A percentile compares a stretch with the other conserved stretches of the same genome.
Evolutionary conservation across 2,329 filamentous ascomycete genomes (phyloP).

Genomic region (Alternaria gansuensis): DNA sequence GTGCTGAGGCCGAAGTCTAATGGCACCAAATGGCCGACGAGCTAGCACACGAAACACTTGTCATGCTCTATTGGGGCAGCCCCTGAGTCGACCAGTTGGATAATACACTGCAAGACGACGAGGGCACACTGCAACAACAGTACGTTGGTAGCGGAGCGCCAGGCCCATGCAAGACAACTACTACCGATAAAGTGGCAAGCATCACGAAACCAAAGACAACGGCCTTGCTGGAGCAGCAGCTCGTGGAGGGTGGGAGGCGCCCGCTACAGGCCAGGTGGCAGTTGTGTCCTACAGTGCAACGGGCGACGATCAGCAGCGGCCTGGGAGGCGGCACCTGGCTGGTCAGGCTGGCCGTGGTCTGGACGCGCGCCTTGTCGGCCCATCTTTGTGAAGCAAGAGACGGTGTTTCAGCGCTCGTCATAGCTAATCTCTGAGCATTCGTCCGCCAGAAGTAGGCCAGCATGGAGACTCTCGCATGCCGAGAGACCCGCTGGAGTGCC

Average conservation of each 20-base stretch:
- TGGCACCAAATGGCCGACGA: constrained; percentile 23
- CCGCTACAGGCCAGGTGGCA: constrained; percentile 43
- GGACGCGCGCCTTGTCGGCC: constrained; percentile 14
- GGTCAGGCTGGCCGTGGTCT: constrained; percentile 14
- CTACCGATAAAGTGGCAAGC: constrained; percentile 24
- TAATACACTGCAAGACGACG: constrained; percentile 13
- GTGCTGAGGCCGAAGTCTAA: constrained; percentile 31
- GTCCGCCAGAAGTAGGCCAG: neutral
- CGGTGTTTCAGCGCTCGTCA: constrained; percentile 35
- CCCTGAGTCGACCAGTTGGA: constrained; percentile 36
- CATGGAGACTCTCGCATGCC: neutral
- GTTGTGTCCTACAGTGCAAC: constrained; percentile 21
- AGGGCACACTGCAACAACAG: constrained; percentile 12
- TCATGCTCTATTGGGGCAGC: constrained; percentile 38
- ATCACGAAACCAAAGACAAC: constrained; percentile 40
- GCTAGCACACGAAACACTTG: constrained; percentile 44
- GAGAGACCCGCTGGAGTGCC: constrained; percentile 2
- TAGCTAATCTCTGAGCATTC: constrained; percentile 7
- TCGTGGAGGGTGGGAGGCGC: constrained; percentile 19
- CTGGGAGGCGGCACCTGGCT: constrained; percentile 27
- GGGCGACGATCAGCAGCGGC: constrained; percentile 24
- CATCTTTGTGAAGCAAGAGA: constrained; percentile 32
- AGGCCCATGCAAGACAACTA: constrained; percentile 9
- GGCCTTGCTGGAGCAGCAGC: constrained; percentile 28
- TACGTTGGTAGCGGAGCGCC: neutral